These are phyloP conservation scores for Physcomitrellopsis africana DNA, from an alignment of 225 moss, liverwort and hornwort genomes.

Conservation along the genomic window DNA sequence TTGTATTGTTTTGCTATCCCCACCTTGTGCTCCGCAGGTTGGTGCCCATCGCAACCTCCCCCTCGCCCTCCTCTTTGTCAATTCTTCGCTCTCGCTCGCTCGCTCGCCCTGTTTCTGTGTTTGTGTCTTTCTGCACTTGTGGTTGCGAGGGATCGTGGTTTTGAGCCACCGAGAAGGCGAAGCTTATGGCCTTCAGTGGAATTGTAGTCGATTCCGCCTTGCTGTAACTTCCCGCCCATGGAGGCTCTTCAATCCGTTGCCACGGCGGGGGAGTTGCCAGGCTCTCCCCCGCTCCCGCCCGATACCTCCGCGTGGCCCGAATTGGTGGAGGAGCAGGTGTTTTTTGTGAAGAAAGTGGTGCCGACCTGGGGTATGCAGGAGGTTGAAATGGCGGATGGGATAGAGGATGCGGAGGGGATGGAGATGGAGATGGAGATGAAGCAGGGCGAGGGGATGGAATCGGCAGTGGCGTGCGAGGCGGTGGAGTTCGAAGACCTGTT, in stretches of 20 bases:
- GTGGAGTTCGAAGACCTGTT: conserved; percentile 52
- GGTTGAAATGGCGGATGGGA: conserved; percentile 8
- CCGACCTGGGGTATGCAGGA: conserved; percentile 29
- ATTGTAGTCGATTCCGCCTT: not conserved
- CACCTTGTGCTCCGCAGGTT: too few species aligned
- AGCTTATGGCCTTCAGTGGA: conserved; percentile 5
- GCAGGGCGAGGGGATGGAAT: conserved; percentile 2
- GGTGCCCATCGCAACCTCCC: too few species aligned
- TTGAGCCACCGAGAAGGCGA: not conserved
- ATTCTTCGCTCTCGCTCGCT: too few species aligned
- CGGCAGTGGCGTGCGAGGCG: conserved; percentile 34
- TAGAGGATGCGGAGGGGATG: conserved; percentile 5
- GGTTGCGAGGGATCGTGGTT: not conserved
- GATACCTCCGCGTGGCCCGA: not conserved
- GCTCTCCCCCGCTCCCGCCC: not conserved
- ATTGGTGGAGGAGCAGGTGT: conserved; percentile 17
- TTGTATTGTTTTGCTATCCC: too few species aligned
- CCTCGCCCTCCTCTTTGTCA: too few species aligned
- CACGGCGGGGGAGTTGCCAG: not conserved
- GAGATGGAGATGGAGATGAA: conserved; percentile 6
- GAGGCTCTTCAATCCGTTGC: conserved; percentile 1
- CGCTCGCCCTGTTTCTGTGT: too few species aligned
- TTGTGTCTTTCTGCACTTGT: too few species aligned
- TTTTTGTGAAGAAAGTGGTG: conserved; percentile 25
- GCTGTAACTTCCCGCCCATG: conserved; percentile 5